Evolutionary conservation across 768 basidiomycete species (phyloP), one percentile per base, ranked within the genome.

Genomic region (Pluteus cervinus): DNA sequence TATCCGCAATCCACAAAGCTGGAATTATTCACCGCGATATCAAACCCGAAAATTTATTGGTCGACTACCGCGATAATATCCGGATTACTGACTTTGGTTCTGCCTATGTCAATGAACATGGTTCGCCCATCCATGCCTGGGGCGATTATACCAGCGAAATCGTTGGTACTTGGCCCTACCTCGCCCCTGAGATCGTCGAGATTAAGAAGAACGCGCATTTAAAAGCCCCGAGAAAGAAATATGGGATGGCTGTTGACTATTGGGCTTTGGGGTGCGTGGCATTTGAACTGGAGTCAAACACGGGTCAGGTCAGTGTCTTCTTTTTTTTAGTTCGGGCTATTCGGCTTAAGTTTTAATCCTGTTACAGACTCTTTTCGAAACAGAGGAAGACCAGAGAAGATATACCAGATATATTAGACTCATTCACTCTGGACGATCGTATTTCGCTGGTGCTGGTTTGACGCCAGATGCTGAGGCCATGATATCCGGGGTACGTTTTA

Each of bases 21-120:
- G 79, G 78, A 29, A 73, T 84, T 37, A 69, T 83, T 22, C 80
- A 83, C 54, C 69, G 80, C 10, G 79, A 83, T 43, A 68, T 86
- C 39, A 84, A 85, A 49, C 70, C 79, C 3, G 76, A 77, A 59
- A 84, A 85, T 42, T 68, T 86, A 29, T 66, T 85, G n/a, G 61
- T 84, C 35, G 69, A 69, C 42, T 43, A 40, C 5, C 50, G 48
- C 4, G 57, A 57, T 33, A 68, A 69, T 24, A 47, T 69, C 15
- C 59, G 61, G 17, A 65, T 71, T 12, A 51, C 60, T 3, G 69
- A 69, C 38, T 66, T 72, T 31, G 69, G 65, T 3, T 54, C 61
- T 7, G 53, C 63, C 4, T 58, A 57, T 23, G 30, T 56, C 23
- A 20, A 41, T 7, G 28, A 33, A 16, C 29, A 20, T 4, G 40